A percentile compares a stretch with the other conserved stretches of the same genome.
Evolutionary conservation across 2,329 filamentous ascomycete genomes (phyloP).

Genomic region (Pleomassaria siparia): DNA sequence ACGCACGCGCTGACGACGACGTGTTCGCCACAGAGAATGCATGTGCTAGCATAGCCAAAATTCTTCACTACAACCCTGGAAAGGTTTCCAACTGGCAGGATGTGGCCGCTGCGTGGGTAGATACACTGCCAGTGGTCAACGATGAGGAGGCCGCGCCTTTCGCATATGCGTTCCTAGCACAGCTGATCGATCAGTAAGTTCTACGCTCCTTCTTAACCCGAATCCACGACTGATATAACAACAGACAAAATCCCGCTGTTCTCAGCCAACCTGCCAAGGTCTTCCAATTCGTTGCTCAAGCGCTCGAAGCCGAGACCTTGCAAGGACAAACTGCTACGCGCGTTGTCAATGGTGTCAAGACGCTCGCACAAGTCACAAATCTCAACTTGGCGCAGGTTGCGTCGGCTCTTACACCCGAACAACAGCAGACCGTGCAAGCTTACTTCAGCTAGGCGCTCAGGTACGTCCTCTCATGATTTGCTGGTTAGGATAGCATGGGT

Average conservation of each 20-base stretch:
- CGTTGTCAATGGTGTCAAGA: slow-evolving; percentile 76
- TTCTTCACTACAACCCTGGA: slow-evolving; percentile 82
- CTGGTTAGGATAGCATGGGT: not conserved
- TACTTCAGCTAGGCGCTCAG: slow-evolving; percentile 58
- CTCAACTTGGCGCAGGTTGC: slow-evolving; percentile 77
- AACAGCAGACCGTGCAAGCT: slow-evolving; percentile 74
- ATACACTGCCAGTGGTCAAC: slow-evolving; percentile 87
- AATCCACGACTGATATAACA: not conserved
- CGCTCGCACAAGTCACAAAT: slow-evolving; percentile 71
- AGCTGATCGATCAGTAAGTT: slow-evolving; percentile 92
- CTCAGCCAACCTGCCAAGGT: slow-evolving; percentile 75
- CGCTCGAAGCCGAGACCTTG: slow-evolving; percentile 86
- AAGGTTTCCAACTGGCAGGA: slow-evolving; percentile 76
- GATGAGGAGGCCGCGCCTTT: slow-evolving; percentile 98
- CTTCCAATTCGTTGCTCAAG: slow-evolving; percentile 83
- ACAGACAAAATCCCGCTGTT: slow-evolving; percentile 82
- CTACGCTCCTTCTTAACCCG: not conserved
- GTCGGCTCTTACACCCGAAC: slow-evolving; percentile 73
- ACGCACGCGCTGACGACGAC: slow-evolving; percentile 87
- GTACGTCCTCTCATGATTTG: not conserved
- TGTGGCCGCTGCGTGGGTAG: slow-evolving; percentile 81
- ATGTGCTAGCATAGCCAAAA: slow-evolving; percentile 94
- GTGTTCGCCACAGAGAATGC: slow-evolving; percentile 98
- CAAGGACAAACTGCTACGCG: slow-evolving; percentile 79
- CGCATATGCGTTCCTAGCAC: slow-evolving; percentile 87